Evolutionary conservation across 805 yeast species (phyloP), one percentile per base, ranked within the genome.

Genomic region (Kuraishia ogatae): DNA sequence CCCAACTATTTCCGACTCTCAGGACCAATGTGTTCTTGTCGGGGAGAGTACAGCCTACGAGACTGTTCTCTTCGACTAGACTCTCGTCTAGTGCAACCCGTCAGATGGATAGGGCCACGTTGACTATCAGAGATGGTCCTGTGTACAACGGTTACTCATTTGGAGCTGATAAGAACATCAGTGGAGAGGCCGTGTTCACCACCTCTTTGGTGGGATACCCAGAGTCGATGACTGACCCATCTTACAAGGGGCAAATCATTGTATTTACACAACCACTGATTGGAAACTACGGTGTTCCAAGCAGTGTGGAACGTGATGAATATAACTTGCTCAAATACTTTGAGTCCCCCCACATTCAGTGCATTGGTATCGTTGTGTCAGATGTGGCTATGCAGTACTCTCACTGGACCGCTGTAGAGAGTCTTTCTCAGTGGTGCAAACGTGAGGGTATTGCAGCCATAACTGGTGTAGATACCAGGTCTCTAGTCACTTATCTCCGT

Each of bases 391-490:
- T 92, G 79, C 81, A 91, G 69, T 90, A 93, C 72, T 89, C 97
- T n/a, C 99, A 94, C 71, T 94, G 99, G 99, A 92, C 98, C 43
- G 99, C 99, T 2, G 97, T 94, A 39, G 98, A 94, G 75, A 86
- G 96, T 20, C 79, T 94, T 56, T 87, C 89, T 57, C 89, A 88
- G 63, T 94, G 98, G 99, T 94, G 99, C 76, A 83, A 88, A 72
- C 85, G 97, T 68, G 96, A 91, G 63, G 97, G 96, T 49, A 94
- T 96, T 55, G 96, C 98, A 55, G 96, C 97, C 50, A 87, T 94
- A 64, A 83, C 97, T 49, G 99, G 97, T 59, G 97, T 94, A 51
- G 99, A 94, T 71, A 94, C 99, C 60, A 88, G 99, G 77, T 89
- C 92, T 56, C 81, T 94, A 60, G 98, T 94, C 55, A 82, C 93